Percentiles rank a stretch among this genome's conserved stretches.
Evolutionary conservation across 352 stramenopile genomes (phyloP).

Genomic region (Pythium aquatile): DNA sequence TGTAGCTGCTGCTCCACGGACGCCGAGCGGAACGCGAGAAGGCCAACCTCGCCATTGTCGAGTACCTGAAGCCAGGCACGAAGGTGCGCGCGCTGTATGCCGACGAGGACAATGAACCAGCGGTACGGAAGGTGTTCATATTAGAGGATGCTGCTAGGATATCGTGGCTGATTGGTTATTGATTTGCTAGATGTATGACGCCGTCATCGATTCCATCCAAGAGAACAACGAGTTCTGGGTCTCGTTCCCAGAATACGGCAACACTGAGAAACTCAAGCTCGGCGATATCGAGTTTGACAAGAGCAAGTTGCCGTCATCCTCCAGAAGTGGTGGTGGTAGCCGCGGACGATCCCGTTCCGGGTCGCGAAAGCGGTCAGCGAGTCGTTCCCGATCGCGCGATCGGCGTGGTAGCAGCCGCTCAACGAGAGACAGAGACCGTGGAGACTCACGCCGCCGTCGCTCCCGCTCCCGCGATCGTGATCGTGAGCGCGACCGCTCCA

Average conservation of each 20-base stretch:
- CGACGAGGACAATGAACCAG: conserved; percentile 94
- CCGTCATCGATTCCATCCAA: conserved; percentile 93
- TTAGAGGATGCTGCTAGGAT: too few relatives aligned
- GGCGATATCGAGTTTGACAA: conserved; percentile 92
- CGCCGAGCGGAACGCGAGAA: conserved; percentile 67
- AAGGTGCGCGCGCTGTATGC: conserved; percentile 94
- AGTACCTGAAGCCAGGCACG: conserved; percentile 84
- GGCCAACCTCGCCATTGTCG: conserved; percentile 59
- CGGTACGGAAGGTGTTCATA: conserved; percentile 36
- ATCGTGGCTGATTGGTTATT: too few relatives aligned
- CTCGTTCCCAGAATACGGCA: conserved; percentile 97
- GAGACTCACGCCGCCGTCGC: conserved; percentile 18
- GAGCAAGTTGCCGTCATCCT: conserved; percentile 34
- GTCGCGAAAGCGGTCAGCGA: conserved; percentile 32
- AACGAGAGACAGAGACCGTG: conserved; percentile 19
- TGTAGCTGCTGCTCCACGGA: conserved; percentile 73
- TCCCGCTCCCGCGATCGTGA: conserved; percentile 30
- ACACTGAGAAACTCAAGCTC: conserved; percentile 92
- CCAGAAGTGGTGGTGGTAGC: conserved; percentile 28
- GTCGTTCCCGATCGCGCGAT: conserved; percentile 8
- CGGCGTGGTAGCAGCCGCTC: conserved; percentile 30
- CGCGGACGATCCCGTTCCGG: conserved; percentile 40
- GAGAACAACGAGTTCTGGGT: conserved; percentile 83
- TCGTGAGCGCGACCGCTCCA: conserved; percentile 30
- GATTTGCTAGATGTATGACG: conserved; percentile 97